phyloP scores from a whole-genome alignment of 305 asterid genomes.

The Rubia tinctorum region DNA sequence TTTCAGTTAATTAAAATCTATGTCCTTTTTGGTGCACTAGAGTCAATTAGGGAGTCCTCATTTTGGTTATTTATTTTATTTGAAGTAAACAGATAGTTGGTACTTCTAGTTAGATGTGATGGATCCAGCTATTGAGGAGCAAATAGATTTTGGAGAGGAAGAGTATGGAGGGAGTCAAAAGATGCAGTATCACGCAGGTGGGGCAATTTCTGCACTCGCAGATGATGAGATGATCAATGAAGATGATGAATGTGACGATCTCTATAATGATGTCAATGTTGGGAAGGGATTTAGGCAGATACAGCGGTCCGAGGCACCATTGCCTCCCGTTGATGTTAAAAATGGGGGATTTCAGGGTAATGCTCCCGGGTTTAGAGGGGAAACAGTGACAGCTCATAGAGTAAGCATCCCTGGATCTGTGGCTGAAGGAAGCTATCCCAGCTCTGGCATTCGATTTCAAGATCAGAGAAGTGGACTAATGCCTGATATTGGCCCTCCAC shows the following conservation, averaged over 20 bases:
- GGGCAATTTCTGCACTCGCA: slow-evolving; percentile 76
- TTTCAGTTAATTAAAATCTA: background rate
- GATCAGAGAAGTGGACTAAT: slow-evolving; percentile 46
- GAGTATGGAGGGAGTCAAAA: slow-evolving; percentile 61
- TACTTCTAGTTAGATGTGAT: slow-evolving; percentile 34
- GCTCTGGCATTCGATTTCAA: slow-evolving; percentile 34
- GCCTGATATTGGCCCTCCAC: slow-evolving; percentile 35
- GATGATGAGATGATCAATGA: slow-evolving; percentile 76
- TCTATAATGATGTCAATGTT: slow-evolving; percentile 77
- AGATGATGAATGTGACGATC: slow-evolving; percentile 88
- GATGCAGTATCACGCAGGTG: slow-evolving; percentile 67
- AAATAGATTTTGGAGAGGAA: slow-evolving; percentile 66
- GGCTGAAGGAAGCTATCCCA: slow-evolving; percentile 38
- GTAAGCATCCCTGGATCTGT: slow-evolving; percentile 36
- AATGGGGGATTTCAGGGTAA: slow-evolving; percentile 36
- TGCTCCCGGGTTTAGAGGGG: slow-evolving; percentile 38
- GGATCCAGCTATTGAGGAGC: slow-evolving; percentile 64
- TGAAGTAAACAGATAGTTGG: slow-evolving; percentile 35
- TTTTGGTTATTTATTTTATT: slow-evolving; percentile 15
- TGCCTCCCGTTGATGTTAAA: slow-evolving; percentile 25
- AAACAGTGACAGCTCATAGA: slow-evolving; percentile 37
- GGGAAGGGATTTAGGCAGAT: slow-evolving; percentile 66
- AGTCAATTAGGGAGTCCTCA: slow-evolving; percentile 4
- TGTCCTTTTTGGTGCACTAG: background rate
- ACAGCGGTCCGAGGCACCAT: slow-evolving; percentile 21